Base-by-base conservation (phyloP, 176 grass and related monocot species). In the Pontederia crassipes region DNA sequence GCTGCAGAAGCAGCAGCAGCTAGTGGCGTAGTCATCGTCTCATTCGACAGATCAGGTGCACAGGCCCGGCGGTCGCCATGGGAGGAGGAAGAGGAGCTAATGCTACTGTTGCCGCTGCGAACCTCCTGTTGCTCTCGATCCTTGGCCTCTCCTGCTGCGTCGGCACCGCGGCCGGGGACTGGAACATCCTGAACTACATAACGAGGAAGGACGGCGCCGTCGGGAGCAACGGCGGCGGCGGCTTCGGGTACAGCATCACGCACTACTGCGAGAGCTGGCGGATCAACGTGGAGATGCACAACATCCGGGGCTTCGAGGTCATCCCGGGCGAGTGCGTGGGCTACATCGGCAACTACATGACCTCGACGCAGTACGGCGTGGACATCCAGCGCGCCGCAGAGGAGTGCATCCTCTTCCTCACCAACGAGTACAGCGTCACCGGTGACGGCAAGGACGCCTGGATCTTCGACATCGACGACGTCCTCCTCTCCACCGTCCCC, bases 191-290 rank as follows among this genome's bases (percentile, higher is more conserved):
- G n/a, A 47, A 53, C 66, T 69, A 57, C 66, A 69, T 57, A 8
- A 26, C 29, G n/a, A 69, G n/a, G 15, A 69, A 57, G 29, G 40
- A 35, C 10, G 66, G 46, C 1, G 52, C 55, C 4, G 9, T 3
- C 47, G 28, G 9, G 17, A 24, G 3, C 46, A 48, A 49, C n/a
- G 29, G 29, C 2, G 4, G 29, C 29, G 4, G 4, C 4, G 4
- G 4, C 8, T 4, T 65, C 29, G 52, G 32, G 9, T 56, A 18
- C 53, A 47, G 52, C 32, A 28, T 69, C 32, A 18, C 12, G 35
- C 17, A 69, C 32, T 69, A 69, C 66, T 69, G 66, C 66, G 66
- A 69, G 66, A 52, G 48, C 26, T 69, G 66, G 66, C 53, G 66
- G 32, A 69, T 69, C n/a, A 69, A 69, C 17, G 66, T 47, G 66